phyloP scores from a whole-genome alignment of 1,139 yeast species.

The Nakaseomyces kungkrabaensis region DNA sequence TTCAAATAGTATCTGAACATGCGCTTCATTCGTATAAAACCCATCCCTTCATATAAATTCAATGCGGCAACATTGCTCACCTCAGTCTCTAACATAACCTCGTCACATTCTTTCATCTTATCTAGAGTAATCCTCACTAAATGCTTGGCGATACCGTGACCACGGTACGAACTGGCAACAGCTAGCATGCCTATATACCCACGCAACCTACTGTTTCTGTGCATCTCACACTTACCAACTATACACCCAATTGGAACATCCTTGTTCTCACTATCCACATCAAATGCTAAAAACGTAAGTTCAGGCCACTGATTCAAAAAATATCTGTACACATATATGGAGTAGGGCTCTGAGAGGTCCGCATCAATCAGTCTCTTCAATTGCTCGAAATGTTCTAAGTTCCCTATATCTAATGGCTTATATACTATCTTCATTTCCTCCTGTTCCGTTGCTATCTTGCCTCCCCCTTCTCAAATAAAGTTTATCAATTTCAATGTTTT shows the following conservation, averaged over 20 bases:
- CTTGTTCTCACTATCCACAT: conserved; percentile 9
- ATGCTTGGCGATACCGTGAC: conserved; percentile 69
- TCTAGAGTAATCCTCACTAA: conserved; percentile 56
- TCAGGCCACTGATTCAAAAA: conserved; percentile 65
- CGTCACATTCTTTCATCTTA: conserved; percentile 73
- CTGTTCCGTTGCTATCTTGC: too few species aligned
- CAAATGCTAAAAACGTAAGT: conserved; percentile 43
- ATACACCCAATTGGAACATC: conserved; percentile 58
- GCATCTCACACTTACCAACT: conserved; percentile 75
- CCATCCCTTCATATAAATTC: conserved; percentile 71
- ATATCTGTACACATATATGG: conserved; percentile 59
- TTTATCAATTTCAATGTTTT: too few species aligned
- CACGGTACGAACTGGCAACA: conserved; percentile 60
- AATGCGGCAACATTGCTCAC: conserved; percentile 73
- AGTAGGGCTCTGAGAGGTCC: conserved; percentile 65
- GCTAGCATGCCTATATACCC: conserved; percentile 97
- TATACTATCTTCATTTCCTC: conserved; percentile 15
- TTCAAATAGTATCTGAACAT: conserved; percentile 79
- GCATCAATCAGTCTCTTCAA: conserved; percentile 42
- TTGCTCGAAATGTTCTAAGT: conserved; percentile 25
- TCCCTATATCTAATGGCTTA: conserved; percentile 20
- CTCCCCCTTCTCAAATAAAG: too few species aligned
- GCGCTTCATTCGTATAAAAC: conserved; percentile 74
- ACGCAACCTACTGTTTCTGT: conserved; percentile 57
- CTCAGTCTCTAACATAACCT: conserved; percentile 85